Conservation (phyloP, 2,329 filamentous ascomycete species). For the Colletotrichum lupini region DNA sequence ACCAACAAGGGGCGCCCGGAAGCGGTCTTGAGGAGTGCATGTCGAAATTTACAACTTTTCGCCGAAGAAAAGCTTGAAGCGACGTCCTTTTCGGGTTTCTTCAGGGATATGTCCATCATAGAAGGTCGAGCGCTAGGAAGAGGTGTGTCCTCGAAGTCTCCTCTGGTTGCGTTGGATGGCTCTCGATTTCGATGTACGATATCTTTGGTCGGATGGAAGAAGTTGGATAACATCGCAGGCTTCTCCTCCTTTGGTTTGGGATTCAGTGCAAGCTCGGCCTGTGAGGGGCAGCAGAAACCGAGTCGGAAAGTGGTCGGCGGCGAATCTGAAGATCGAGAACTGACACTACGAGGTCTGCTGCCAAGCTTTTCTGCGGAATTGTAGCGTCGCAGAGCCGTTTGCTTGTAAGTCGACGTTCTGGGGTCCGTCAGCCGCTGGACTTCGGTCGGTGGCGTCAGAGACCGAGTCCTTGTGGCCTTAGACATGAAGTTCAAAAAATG, state of each 20-base stretch:
- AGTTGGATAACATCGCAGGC: constrained; percentile 26
- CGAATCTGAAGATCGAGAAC: neutral
- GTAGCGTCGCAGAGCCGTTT: constrained; percentile 13
- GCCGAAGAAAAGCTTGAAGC: constrained; percentile 12
- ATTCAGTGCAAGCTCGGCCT: constrained; percentile 1
- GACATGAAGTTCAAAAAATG: constrained; percentile 11
- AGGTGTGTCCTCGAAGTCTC: constrained; percentile 48
- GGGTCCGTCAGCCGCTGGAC: constrained; percentile 22
- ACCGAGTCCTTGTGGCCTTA: constrained; percentile 8
- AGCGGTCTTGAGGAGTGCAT: constrained; percentile 41
- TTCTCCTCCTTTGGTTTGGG: neutral
- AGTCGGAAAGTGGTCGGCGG: neutral
- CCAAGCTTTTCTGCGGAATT: constrained; percentile 16
- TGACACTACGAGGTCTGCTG: neutral
- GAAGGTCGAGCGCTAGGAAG: constrained; percentile 45
- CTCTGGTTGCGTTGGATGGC: constrained; percentile 17
- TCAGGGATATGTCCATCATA: constrained; percentile 37
- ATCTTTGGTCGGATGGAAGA: constrained; percentile 29
- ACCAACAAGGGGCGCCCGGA: constrained; percentile 34
- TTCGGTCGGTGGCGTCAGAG: constrained; percentile 29
- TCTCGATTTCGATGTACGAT: neutral
- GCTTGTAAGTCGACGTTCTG: constrained; percentile 8
- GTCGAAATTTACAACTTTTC: constrained; percentile 30
- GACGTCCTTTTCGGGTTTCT: constrained; percentile 19
- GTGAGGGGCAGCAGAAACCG: neutral